Conservation (phyloP, 352 stramenopile genomes). For the Phytophthora litchii region DNA sequence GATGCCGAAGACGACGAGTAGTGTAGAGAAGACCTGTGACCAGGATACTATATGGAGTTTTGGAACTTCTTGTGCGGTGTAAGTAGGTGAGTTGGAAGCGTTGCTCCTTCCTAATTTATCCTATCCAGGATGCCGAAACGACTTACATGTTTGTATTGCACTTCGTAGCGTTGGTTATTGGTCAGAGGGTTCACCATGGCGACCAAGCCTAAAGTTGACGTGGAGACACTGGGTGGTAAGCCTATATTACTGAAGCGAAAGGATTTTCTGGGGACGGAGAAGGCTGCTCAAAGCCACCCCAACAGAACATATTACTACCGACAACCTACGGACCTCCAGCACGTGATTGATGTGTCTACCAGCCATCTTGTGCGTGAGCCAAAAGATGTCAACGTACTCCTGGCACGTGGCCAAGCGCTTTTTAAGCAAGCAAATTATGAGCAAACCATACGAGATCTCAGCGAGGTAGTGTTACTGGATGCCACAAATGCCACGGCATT, state of each 20-base stretch:
- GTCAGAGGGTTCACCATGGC: conserved; percentile 31
- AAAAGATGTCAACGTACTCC: conserved; percentile 66
- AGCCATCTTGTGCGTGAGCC: conserved; percentile 67
- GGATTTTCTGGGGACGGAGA: conserved; percentile 74
- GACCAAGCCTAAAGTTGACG: conserved; percentile 42
- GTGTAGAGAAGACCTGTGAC: conserved; percentile 6
- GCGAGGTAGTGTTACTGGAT: conserved; percentile 51
- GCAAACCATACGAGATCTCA: conserved; percentile 65
- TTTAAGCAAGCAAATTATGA: conserved; percentile 78
- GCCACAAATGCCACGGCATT: conserved; percentile 50
- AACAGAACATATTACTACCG: conserved; percentile 84
- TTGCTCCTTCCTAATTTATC: conserved; percentile 26
- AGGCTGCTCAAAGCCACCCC: conserved; percentile 62
- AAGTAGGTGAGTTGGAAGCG: not conserved
- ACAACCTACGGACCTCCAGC: conserved; percentile 70
- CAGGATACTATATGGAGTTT: not conserved
- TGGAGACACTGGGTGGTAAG: conserved; percentile 29
- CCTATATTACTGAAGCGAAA: conserved; percentile 72
- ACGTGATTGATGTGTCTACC: conserved; percentile 76
- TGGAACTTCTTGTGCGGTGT: no score
- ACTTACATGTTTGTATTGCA: not conserved
- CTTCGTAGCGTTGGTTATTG: conserved; percentile 4
- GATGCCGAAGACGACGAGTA: conserved; percentile 67
- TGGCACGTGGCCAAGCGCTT: conserved; percentile 74
- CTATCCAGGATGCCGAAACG: conserved; percentile 21